These are phyloP conservation scores for Isochrysis galbana DNA, from an alignment of 78 protist genomes.

Conservation along the genomic window DNA sequence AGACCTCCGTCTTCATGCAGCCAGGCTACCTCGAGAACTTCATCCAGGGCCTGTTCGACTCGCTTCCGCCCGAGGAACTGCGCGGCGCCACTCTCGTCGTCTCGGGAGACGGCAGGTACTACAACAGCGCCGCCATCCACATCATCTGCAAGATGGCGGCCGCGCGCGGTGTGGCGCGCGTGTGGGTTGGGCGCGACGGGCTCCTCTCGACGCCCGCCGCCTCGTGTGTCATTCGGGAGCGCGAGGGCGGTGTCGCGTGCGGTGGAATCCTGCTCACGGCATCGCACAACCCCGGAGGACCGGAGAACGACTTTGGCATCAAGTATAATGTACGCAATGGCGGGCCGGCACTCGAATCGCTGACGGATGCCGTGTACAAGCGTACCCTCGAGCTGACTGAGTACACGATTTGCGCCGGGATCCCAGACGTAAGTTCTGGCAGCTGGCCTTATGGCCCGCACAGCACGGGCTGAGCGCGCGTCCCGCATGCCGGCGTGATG, in stretches of 20 bases:
- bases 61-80: conserved; percentile 19
- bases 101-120: conserved; percentile 96
- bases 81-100: conserved; percentile 75
- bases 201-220: conserved; percentile 95
- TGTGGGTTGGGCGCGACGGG: conserved; percentile 82
- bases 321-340: conserved; percentile 82
- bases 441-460: no score
- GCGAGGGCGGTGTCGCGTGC: conserved; percentile 57
- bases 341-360: conserved; percentile 91
- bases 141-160: conserved; percentile 83
- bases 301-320: conserved; percentile 92
- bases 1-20: conserved; percentile 54
- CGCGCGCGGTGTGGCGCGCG: conserved; percentile 79
- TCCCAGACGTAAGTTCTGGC: no score
- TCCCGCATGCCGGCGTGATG: no score
- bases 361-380: conserved; percentile 74
- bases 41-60: conserved; percentile 76
- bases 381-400: conserved; percentile 53
- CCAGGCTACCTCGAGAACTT: conserved; percentile 86
- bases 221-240: conserved; percentile 79
- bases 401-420: conserved; percentile 48
- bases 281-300: conserved; percentile 98
- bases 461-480: no score
- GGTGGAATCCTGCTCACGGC: conserved; percentile 94
- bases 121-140: conserved; percentile 75